phyloP scores from a whole-genome alignment of 75 land plant species.

The Cunninghamia lanceolata region DNA sequence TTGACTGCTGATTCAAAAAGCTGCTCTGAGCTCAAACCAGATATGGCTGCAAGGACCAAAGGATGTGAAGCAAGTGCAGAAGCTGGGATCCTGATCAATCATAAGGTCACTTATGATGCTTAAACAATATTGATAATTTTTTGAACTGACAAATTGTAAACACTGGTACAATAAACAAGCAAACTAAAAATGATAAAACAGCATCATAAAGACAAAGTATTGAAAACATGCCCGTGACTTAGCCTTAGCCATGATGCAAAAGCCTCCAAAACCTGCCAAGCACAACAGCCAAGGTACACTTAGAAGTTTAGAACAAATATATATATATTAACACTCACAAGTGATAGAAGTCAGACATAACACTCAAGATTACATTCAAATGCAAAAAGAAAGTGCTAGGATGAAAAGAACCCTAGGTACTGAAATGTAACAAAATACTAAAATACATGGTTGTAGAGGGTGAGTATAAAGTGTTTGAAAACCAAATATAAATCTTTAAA shows the following conservation, averaged over 20 bases:
- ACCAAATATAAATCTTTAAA: not conserved
- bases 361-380: not conserved
- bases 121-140: not conserved
- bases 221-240: constrained; percentile 59
- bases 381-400: not conserved
- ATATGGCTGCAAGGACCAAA: constrained; percentile 74
- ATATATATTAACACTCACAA: not conserved
- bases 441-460: not conserved
- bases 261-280: constrained; percentile 77
- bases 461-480: not conserved
- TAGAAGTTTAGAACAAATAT: not conserved
- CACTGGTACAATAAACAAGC: not conserved
- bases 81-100: constrained; percentile 58
- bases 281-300: not conserved
- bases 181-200: not conserved
- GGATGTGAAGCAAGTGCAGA: constrained; percentile 85
- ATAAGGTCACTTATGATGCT: not conserved
- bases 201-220: constrained; percentile 6
- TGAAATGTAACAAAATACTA: not conserved
- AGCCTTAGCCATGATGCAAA: constrained; percentile 97
- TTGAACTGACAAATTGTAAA: not conserved
- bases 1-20: constrained; percentile 89
- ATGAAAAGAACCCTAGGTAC: not conserved
- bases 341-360: not conserved
- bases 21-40: constrained; percentile 64